Base-by-base conservation (phyloP, 345 rosid genomes). In the Salix dunnii region DNA sequence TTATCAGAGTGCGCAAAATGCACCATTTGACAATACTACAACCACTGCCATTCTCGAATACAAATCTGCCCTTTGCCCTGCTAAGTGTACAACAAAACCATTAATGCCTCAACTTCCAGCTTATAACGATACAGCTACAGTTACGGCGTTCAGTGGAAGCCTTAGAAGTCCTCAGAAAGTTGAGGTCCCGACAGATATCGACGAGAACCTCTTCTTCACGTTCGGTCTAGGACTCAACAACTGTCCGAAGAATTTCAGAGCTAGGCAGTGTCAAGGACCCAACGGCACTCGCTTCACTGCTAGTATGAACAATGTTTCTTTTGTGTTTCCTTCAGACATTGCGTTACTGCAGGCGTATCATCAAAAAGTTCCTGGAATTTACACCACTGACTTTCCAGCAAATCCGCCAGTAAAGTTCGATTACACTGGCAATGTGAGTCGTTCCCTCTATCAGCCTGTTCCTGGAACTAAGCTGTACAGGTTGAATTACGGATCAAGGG, bases 21-120 rank as follows among this genome's bases (percentile, higher is more conserved):
- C 89, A 2, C 85, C 94, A 4, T 95, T 95, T 20, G 96, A 85
- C 78, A 95, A 95, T 82, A 93, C 97, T 25, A 93, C 99, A 14
- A 81, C 97, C 8, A 93, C 97, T 0, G 99, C 99, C 21, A 91
- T 95, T 77, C 96, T 95, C 33, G 92, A 93, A 36, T 95, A 95
- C 89, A 89, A 82, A 2, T 79, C 96, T 1, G 89, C 91, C 5
- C 91, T 90, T 58, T 95, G 99, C 81, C 89, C 96, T 7, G 85
- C 86, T 61, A 86, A 86, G 7, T 78, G 89, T 0, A 27, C 84
- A 23, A 70, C 12, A 40, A 81, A 60, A 10, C 97, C 98, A 4
- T 30, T 85, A 16, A 77, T 86, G 89, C 90, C 98, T 0, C 8
- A 67, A 27, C 73, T 93, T 8, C 97, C 99, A 3, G 90, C 91